These are phyloP conservation scores for Umbelopsis sp. DNA, from an alignment of 192 early-diverging fungal species.

Conservation along the genomic window DNA sequence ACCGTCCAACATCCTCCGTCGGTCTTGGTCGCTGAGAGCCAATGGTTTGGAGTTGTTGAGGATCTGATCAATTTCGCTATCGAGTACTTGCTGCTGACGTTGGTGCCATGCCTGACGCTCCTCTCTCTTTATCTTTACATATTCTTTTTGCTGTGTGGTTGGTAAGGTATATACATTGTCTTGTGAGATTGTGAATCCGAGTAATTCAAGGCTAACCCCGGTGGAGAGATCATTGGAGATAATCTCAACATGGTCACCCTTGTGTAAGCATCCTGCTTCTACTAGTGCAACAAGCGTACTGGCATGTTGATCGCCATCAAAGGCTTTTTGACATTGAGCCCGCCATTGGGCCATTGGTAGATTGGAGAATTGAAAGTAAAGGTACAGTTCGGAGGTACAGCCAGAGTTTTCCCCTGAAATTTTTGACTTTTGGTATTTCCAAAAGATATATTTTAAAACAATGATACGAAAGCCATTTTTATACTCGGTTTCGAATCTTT, in stretches of 20 bases:
- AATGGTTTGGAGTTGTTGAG: background rate
- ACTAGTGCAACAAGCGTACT: background rate
- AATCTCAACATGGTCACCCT: background rate
- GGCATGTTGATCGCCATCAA: background rate
- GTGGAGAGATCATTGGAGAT: background rate
- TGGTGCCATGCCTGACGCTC: background rate
- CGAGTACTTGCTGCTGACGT: background rate
- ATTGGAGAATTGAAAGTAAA: background rate
- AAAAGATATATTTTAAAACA: too few species aligned
- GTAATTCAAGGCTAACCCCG: background rate
- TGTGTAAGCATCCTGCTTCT: background rate
- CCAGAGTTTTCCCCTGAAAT: background rate
- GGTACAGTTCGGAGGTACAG: background rate
- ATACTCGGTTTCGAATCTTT: conserved; percentile 35
- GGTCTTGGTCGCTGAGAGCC: background rate
- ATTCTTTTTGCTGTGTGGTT: background rate
- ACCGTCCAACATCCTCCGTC: background rate
- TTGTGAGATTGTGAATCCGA: background rate
- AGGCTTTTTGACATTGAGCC: background rate
- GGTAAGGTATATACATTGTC: background rate
- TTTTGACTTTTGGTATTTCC: too few species aligned
- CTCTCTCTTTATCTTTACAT: background rate
- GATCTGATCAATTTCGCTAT: background rate
- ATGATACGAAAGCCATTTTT: too few species aligned
- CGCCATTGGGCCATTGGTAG: background rate